Evolutionary conservation across 768 basidiomycete species (phyloP).

Genomic region (Termitomyces sp.): DNA sequence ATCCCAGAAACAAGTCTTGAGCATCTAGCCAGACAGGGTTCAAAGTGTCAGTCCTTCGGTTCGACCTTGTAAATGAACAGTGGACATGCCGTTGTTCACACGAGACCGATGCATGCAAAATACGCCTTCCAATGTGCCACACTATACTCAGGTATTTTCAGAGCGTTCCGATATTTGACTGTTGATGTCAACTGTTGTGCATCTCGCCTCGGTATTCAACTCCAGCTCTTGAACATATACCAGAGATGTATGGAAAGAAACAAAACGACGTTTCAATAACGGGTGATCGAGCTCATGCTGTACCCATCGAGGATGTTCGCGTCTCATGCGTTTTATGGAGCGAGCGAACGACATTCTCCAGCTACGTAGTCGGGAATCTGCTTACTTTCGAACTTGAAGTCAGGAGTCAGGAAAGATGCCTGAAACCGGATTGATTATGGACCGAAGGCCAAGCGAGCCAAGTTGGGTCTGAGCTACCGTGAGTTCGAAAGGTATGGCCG

Average conservation of each 20-base stretch:
- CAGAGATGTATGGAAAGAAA: not conserved
- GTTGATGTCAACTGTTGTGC: not conserved
- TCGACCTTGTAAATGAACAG: not conserved
- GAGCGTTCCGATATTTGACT: not conserved
- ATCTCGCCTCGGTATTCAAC: not conserved
- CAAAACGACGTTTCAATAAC: not conserved
- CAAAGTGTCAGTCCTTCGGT: not conserved
- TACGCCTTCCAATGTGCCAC: not conserved
- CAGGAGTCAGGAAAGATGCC: not conserved
- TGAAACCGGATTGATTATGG: not conserved
- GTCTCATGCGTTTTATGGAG: not conserved
- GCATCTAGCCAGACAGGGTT: not conserved
- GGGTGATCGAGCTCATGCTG: not conserved
- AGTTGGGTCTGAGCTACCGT: not conserved
- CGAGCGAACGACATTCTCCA: not conserved
- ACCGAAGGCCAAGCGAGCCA: not conserved
- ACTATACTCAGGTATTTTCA: not conserved
- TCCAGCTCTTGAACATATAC: not conserved
- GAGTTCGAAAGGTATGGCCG: not conserved
- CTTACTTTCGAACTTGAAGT: no score
- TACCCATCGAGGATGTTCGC: not conserved
- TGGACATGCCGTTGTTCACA: not conserved
- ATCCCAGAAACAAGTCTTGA: not conserved
- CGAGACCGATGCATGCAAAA: not conserved
- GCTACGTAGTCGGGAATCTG: not conserved